A percentile compares a stretch with the other conserved stretches of the same genome.
Evolutionary conservation across 2,329 filamentous ascomycete genomes (phyloP).

Genomic region (Apiospora koreana): DNA sequence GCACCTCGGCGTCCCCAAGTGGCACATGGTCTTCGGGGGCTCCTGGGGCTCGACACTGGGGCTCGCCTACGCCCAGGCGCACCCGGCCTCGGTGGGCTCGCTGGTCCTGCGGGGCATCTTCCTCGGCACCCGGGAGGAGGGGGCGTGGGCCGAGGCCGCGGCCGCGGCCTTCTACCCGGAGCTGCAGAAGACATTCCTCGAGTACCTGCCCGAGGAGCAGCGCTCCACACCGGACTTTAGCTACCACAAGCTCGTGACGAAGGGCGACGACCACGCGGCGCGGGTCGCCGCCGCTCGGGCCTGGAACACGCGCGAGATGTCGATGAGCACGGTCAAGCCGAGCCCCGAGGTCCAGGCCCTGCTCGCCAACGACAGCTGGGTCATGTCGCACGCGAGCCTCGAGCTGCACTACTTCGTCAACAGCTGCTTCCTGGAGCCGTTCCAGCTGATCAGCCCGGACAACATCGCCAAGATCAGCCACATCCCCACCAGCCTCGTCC

Average conservation of each 20-base stretch:
- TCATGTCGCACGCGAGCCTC: slow-evolving; percentile 36
- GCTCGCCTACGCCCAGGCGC: slow-evolving; percentile 41
- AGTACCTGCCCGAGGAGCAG: slow-evolving; percentile 33
- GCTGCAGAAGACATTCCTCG: slow-evolving; percentile 31
- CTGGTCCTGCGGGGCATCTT: slow-evolving; percentile 46
- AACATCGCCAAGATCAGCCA: slow-evolving; percentile 35
- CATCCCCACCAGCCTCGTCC: slow-evolving; percentile 37
- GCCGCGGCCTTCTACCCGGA: slow-evolving; percentile 35
- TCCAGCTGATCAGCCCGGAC: slow-evolving; percentile 30
- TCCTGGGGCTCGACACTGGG: slow-evolving; percentile 47
- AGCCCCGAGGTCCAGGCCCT: slow-evolving; percentile 22
- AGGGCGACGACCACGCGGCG: slow-evolving; percentile 31
- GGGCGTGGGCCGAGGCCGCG: slow-evolving; percentile 29
- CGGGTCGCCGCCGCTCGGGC: slow-evolving; percentile 33
- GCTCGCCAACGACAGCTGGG: slow-evolving; percentile 32
- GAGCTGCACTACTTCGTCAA: slow-evolving; percentile 41
- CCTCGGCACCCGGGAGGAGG: slow-evolving; percentile 33
- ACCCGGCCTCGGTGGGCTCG: slow-evolving; percentile 35
- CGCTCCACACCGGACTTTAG: slow-evolving; percentile 17
- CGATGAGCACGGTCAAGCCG: slow-evolving; percentile 30
- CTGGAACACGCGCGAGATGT: slow-evolving; percentile 38
- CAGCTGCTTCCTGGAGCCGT: slow-evolving; percentile 35
- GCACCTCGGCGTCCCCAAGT: slow-evolving; percentile 40
- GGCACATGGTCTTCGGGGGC: slow-evolving; percentile 45
- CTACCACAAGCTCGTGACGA: slow-evolving; percentile 36